These are phyloP conservation scores for Puccinellia tenuiflora DNA, from an alignment of 176 grass and related monocot genomes.

Conservation along the genomic window DNA sequence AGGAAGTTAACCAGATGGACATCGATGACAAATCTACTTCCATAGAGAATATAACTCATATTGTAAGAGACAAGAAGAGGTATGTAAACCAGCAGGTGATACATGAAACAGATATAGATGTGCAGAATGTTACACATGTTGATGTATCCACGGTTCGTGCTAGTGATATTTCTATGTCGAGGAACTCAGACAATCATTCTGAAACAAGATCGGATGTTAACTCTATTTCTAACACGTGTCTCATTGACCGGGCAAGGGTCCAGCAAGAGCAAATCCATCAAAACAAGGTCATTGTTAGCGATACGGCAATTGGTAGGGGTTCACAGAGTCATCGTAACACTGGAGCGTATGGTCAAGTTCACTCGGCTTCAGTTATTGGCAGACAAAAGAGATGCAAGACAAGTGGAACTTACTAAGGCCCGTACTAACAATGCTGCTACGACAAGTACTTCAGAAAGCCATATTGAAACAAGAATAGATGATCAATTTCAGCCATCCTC, in stretches of 20 bases:
- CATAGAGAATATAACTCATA: conserved; percentile 44
- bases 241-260: neutral
- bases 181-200: conserved; percentile 28
- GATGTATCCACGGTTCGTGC: conserved; percentile 38
- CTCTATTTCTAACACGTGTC: conserved; percentile 9
- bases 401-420: conserved; percentile 11
- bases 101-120: conserved; percentile 43
- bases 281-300: conserved; percentile 31
- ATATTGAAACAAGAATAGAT: neutral
- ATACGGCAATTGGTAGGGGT: conserved; percentile 8
- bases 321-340: conserved; percentile 19
- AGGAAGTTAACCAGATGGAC: conserved; percentile 39
- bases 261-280: conserved; percentile 21
- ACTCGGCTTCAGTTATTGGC: conserved; percentile 19
- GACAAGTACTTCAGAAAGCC: neutral
- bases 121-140: conserved; percentile 42
- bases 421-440: conserved; percentile 13
- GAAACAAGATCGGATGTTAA: conserved; percentile 31
- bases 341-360: conserved; percentile 14
- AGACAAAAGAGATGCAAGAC: conserved; percentile 22
- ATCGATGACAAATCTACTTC: conserved; percentile 32
- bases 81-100: conserved; percentile 51
- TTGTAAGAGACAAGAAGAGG: conserved; percentile 56
- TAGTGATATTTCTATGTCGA: conserved; percentile 25
- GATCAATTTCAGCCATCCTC: conserved; percentile 3